A percentile compares a stretch with the other conserved stretches of the same genome.
Evolutionary conservation across 164 flowering plant genomes (phyloP).

Genomic region (Magnolia kwangsiensis): DNA sequence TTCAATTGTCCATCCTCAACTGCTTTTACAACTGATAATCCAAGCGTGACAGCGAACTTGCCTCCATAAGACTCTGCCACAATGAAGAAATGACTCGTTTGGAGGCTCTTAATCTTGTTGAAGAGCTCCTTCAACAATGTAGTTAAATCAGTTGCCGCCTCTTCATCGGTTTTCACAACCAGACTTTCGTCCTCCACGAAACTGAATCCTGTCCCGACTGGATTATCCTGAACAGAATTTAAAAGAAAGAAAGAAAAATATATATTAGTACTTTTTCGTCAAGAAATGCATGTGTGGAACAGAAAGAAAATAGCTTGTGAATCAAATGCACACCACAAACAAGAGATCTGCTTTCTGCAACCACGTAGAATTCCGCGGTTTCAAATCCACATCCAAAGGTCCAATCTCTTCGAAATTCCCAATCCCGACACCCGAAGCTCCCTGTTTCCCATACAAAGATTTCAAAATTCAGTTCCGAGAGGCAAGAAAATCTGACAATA

Average conservation of each 20-base stretch:
- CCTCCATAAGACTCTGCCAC: slow-evolving; percentile 97
- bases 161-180: slow-evolving; percentile 74
- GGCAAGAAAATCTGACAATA: neutral
- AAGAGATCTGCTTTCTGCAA: slow-evolving; percentile 57
- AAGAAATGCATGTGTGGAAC: neutral
- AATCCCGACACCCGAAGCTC: slow-evolving; percentile 56
- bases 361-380: slow-evolving; percentile 63
- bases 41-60: slow-evolving; percentile 77
- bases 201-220: slow-evolving; percentile 92
- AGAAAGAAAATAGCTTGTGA: neutral
- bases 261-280: neutral
- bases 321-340: slow-evolving; percentile 39
- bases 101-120: slow-evolving; percentile 48
- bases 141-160: slow-evolving; percentile 74
- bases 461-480: neutral
- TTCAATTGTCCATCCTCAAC: slow-evolving; percentile 60
- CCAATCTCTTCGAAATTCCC: slow-evolving; percentile 64
- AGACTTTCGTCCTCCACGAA: slow-evolving; percentile 58
- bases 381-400: slow-evolving; percentile 41
- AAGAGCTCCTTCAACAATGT: slow-evolving; percentile 52
- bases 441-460: slow-evolving; percentile 22
- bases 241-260: neutral
- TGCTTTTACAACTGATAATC: slow-evolving; percentile 56
- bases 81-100: slow-evolving; percentile 61
- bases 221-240: slow-evolving; percentile 55